These are phyloP conservation scores for Coemansia reversa DNA, from an alignment of 192 early-diverging fungal genomes.

Conservation along the genomic window DNA sequence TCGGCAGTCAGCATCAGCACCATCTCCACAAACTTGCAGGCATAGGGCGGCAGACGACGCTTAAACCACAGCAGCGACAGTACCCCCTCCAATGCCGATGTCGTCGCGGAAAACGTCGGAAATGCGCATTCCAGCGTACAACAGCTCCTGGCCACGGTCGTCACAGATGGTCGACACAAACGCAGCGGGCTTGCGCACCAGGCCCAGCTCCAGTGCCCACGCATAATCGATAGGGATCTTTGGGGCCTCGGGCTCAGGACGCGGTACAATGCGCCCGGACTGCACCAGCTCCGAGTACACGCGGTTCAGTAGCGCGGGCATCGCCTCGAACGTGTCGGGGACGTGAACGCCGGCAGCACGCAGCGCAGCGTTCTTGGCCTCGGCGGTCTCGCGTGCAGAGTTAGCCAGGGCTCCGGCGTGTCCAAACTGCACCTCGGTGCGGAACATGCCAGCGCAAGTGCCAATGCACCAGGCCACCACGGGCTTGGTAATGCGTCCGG, in stretches of 20 bases:
- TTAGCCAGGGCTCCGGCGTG: constrained; percentile 97
- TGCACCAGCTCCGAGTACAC: constrained; percentile 78
- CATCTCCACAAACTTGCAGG: constrained; percentile 99
- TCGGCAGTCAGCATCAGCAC: constrained; percentile 99
- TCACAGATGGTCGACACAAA: constrained; percentile 99
- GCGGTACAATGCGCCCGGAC: constrained; percentile 66
- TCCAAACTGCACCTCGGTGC: constrained; percentile 98
- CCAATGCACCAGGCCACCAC: constrained; percentile 99
- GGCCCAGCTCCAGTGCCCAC: constrained; percentile 97
- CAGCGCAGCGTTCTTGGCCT: constrained; percentile 91
- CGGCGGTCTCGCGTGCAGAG: constrained; percentile 93
- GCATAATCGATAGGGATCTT: constrained; percentile 99
- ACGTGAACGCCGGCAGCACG: constrained; percentile 85
- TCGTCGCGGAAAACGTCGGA: constrained; percentile 98
- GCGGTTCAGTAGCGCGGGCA: constrained; percentile 77
- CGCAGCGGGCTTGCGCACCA: constrained; percentile 96
- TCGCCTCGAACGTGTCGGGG: constrained; percentile 93
- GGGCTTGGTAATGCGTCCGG: constrained; percentile 93
- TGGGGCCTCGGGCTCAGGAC: constrained; percentile 86
- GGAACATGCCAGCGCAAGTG: constrained; percentile 99
- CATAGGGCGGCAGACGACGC: constrained; percentile 91
- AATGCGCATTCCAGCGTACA: constrained; percentile 98
- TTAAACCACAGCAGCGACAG: constrained; percentile 98
- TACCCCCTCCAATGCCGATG: constrained; percentile 96
- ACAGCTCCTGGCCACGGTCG: constrained; percentile 97